These are phyloP conservation scores for Dioscorea dumetorum DNA, from an alignment of 106 monocot genomes.

Conservation along the genomic window DNA sequence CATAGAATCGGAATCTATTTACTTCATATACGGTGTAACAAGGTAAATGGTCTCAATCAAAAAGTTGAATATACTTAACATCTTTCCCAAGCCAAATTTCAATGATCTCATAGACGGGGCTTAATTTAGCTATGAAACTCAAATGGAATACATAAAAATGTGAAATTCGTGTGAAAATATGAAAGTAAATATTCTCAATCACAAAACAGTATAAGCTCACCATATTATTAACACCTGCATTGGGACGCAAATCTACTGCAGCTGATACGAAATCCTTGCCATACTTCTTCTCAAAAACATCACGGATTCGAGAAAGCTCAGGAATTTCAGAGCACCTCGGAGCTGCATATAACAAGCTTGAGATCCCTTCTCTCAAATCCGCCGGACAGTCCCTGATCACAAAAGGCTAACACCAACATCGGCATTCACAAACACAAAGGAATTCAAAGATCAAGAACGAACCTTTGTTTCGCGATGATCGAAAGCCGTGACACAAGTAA, in stretches of 20 bases:
- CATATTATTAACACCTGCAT: conserved; percentile 63
- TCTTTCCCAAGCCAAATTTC: no score
- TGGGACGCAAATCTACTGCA: conserved; percentile 68
- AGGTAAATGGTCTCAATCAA: no score
- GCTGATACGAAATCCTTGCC: conserved; percentile 90
- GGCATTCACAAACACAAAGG: no score
- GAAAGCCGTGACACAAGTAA: conserved; percentile 73
- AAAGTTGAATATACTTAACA: no score
- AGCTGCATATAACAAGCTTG: conserved; percentile 87
- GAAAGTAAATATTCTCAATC: no score
- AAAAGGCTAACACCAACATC: not conserved
- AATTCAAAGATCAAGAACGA: not conserved
- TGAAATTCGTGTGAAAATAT: no score
- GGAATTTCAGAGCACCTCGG: conserved; percentile 98
- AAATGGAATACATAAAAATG: no score
- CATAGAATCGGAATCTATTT: no score
- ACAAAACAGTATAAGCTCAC: conserved; percentile 13
- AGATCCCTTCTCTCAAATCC: conserved; percentile 89
- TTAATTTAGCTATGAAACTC: no score
- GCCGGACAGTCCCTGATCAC: conserved; percentile 68
- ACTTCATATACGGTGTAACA: no score
- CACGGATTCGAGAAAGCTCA: conserved; percentile 60
- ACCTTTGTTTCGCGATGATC: conserved; percentile 88
- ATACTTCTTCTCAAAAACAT: conserved; percentile 87
- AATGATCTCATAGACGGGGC: no score